Percentiles rank a stretch among this genome's conserved stretches.
Conservation (phyloP, 495 filamentous ascomycete genomes). For the Parathielavia appendiculata region DNA sequence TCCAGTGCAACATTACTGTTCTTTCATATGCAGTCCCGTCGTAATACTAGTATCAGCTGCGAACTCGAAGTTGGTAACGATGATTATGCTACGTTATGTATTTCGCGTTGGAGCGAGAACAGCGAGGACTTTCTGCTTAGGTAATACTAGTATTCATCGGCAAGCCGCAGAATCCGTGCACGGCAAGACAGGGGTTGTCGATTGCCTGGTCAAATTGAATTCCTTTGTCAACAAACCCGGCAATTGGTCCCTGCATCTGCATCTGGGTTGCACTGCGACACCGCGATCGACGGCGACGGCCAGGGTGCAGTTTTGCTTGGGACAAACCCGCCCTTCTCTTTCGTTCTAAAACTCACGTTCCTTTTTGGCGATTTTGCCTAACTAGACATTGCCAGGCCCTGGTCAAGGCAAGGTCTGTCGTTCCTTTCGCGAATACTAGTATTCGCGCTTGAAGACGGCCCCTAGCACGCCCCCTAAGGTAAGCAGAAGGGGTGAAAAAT, state of each 20-base stretch:
- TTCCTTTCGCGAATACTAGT: slow-evolving; percentile 19
- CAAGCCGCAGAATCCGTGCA: neutral
- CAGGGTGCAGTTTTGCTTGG: neutral
- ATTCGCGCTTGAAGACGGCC: neutral
- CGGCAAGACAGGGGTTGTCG: neutral
- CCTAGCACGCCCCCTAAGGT: neutral
- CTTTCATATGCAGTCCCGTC: too few species aligned
- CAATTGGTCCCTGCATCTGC: slow-evolving; percentile 8
- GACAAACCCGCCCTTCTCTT: neutral
- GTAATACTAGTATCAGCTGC: neutral
- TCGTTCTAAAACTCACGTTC: neutral
- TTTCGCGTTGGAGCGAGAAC: too few species aligned
- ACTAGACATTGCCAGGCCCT: neutral
- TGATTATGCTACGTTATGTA: neutral
- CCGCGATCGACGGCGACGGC: neutral
- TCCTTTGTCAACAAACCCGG: slow-evolving; percentile 7
- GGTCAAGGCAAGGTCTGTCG: neutral
- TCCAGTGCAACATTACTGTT: too few species aligned
- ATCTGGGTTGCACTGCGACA: neutral
- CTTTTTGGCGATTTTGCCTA: slow-evolving; percentile 11
- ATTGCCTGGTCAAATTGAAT: slow-evolving; percentile 11
- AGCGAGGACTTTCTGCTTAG: neutral
- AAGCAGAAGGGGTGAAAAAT: neutral
- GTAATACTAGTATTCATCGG: slow-evolving; percentile 19
- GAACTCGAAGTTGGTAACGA: neutral